Conservation (phyloP, 2,329 filamentous ascomycete genomes). For the Arthroderma sp. region DNA sequence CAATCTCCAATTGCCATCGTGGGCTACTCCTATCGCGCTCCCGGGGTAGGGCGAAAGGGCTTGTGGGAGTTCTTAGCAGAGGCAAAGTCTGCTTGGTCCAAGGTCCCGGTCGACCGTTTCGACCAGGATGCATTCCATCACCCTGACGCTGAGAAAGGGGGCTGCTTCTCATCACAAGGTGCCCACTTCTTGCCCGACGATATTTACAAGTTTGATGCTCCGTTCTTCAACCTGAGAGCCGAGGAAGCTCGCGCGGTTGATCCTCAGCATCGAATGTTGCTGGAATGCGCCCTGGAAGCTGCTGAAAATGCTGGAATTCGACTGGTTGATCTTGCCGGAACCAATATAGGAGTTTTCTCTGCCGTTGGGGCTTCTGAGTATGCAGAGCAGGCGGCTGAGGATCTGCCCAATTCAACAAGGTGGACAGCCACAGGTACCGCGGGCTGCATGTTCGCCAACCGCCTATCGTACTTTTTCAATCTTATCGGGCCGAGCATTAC, state of each 20-base stretch:
- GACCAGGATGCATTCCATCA: constrained; percentile 29
- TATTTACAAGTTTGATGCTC: constrained; percentile 1
- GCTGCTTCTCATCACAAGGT: neutral
- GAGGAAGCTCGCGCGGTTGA: neutral
- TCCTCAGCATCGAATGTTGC: constrained; percentile 14
- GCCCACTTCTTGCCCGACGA: neutral
- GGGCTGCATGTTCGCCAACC: constrained; percentile 12
- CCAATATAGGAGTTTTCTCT: constrained; percentile 5
- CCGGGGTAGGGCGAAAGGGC: too few relatives aligned
- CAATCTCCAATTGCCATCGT: too few relatives aligned
- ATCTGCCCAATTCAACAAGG: neutral
- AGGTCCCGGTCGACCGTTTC: constrained; percentile 26
- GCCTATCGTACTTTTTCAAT: constrained; percentile 19
- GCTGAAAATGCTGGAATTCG: constrained; percentile 22
- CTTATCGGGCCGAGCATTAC: constrained; percentile 14
- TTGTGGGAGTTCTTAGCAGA: too few relatives aligned
- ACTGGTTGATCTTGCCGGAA: constrained; percentile 10
- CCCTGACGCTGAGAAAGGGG: constrained; percentile 26
- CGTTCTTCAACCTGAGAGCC: neutral
- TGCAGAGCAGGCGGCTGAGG: constrained; percentile 4
- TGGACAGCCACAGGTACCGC: constrained; percentile 6
- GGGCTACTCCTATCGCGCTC: too few relatives aligned
- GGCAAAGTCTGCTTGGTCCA: neutral
- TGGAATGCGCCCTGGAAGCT: constrained; percentile 20
- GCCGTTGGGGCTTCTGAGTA: constrained; percentile 12